Evolutionary conservation across 805 yeast species (phyloP), one percentile per base, ranked within the genome.

Genomic region (Ogataea henricii): DNA sequence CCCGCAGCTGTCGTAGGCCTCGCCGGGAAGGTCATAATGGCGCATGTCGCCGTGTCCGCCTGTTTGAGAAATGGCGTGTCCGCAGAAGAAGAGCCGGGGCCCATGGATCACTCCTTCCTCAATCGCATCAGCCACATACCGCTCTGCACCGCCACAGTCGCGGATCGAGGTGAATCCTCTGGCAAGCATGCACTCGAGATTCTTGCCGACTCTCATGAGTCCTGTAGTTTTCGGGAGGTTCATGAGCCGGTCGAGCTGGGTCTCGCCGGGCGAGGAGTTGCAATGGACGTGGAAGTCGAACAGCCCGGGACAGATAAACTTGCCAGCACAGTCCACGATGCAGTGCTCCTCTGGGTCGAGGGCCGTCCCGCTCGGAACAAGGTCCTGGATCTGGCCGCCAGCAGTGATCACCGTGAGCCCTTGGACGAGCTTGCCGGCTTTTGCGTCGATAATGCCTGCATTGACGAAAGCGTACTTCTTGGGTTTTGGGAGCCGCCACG

Each of bases 31-130:
- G 16, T 54, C 60, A 6, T 36, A 52, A 23, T 54, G 54, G 30
- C 63, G 45, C 48, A 57, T 36, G 45, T 63, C 65, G 12, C 58
- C 64, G 52, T 62, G 67, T 2, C 66, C 67, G 20, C 65, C 67
- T 4, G 67, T 63, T 45, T 63, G 66, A 22, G 64, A 57, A 16
- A 63, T 48, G 13, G 63, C 62, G 21, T 48, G 51, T 3, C 65
- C 67, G 22, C 60, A 52, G 32, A 55, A 51, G 22, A 63, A 52
- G 9, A 59, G 33, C 37, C 65, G 49, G 2, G 67, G 67, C 0
- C 66, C 67, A 20, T 49, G 49, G 21, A 62, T 56, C 22, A 60
- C 55, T 10, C 64, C 64, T 23, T 58, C 60, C 9, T 55, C 51
- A n/a, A 63, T 54, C 1, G 66, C 65, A 29, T 56, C 50, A 12